Percentiles rank a stretch among this genome's conserved stretches.
These are phyloP conservation scores for Sporisorium reilianum DNA, from an alignment of 1,284 basidiomycete species.

Conservation along the genomic window DNA sequence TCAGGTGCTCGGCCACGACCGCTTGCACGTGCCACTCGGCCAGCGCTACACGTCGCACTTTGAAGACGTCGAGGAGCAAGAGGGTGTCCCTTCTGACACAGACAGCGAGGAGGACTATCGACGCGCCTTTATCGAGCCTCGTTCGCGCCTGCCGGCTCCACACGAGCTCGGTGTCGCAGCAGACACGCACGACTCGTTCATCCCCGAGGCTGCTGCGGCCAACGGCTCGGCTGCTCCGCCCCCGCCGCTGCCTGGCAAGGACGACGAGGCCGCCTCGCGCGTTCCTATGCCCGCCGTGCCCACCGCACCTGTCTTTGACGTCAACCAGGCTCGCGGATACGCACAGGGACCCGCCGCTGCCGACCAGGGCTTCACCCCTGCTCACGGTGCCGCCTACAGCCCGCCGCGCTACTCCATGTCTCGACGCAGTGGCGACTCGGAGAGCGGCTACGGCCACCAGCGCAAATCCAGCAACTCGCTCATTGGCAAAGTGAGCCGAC, in stretches of 20 bases:
- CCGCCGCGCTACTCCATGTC: constrained; percentile 43
- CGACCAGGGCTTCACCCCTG: constrained; percentile 36
- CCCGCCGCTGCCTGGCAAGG: constrained; percentile 31
- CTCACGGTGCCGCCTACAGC: constrained; percentile 14
- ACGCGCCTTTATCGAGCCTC: constrained; percentile 50
- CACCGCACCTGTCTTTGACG: constrained; percentile 51
- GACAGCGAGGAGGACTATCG: constrained; percentile 56
- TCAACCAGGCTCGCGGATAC: constrained; percentile 51
- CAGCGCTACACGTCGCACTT: constrained; percentile 55
- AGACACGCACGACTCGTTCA: constrained; percentile 46
- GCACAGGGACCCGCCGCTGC: constrained; percentile 22
- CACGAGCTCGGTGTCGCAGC: constrained; percentile 47
- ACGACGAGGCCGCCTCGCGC: constrained; percentile 25
- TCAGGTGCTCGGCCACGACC: constrained; percentile 62
- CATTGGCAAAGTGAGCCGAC: constrained; percentile 61
- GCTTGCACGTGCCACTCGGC: constrained; percentile 35
- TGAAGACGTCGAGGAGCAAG: constrained; percentile 58
- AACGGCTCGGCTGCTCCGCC: constrained; percentile 25
- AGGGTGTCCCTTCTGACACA: constrained; percentile 48
- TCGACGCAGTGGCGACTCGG: constrained; percentile 36
- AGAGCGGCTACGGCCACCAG: constrained; percentile 42
- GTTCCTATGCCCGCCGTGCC: constrained; percentile 54
- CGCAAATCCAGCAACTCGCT: constrained; percentile 57
- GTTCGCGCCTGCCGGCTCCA: constrained; percentile 49
- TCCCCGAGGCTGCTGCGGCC: constrained; percentile 26